A percentile compares a stretch with the other conserved stretches of the same genome.
Evolutionary conservation across 176 grass and related monocot species (phyloP).

Genomic region (Zoysia pacifica): DNA sequence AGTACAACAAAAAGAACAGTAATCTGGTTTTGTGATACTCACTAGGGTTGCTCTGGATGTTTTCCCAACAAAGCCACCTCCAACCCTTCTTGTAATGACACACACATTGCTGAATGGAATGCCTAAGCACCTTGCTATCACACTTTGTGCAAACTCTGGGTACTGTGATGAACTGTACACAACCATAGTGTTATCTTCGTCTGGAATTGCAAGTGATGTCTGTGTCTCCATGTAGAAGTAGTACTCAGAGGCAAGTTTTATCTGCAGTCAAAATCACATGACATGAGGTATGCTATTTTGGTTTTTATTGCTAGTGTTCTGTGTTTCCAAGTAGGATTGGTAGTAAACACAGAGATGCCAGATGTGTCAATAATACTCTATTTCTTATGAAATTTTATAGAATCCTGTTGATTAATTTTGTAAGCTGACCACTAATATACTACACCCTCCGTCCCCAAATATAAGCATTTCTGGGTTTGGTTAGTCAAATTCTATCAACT

Average conservation of each 20-base stretch:
- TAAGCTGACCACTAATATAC: background rate
- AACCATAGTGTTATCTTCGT: constrained; percentile 69
- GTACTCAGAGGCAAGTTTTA: constrained; percentile 74
- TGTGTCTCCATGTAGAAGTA: constrained; percentile 88
- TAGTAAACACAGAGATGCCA: background rate
- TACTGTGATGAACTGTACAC: constrained; percentile 67
- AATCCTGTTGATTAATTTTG: background rate
- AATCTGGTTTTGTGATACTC: background rate
- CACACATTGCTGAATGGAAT: constrained; percentile 72
- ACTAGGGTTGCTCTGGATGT: constrained; percentile 43
- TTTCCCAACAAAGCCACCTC: constrained; percentile 85
- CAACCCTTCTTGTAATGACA: constrained; percentile 80
- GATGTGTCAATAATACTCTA: background rate
- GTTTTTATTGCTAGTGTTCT: background rate
- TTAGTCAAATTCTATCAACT: too few species aligned
- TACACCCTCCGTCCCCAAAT: background rate
- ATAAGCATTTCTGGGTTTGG: too few species aligned
- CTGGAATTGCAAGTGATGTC: constrained; percentile 64
- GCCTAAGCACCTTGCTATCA: constrained; percentile 64
- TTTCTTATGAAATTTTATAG: background rate
- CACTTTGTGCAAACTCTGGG: constrained; percentile 50
- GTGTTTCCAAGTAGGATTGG: background rate
- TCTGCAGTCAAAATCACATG: constrained; percentile 41
- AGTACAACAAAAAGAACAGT: background rate
- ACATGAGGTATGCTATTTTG: background rate